phyloP scores from a whole-genome alignment of 176 grass and related monocot genomes.

The Elymus sibiricus region DNA sequence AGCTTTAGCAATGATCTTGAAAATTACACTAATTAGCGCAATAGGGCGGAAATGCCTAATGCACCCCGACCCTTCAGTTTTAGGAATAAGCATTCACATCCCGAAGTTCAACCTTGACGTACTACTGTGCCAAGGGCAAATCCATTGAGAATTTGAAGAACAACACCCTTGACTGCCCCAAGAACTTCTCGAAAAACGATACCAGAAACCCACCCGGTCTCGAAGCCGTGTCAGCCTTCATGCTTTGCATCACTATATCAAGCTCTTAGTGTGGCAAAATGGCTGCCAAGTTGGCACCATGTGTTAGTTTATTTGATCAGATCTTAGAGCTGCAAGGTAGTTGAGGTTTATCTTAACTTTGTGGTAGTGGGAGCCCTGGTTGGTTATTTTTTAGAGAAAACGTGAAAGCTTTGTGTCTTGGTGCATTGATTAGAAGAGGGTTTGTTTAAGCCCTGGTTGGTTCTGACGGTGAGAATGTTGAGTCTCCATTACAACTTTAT shows the following conservation, averaged over 20 bases:
- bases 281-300: neutral
- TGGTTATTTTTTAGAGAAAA: neutral
- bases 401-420: neutral
- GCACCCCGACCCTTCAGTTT: neutral
- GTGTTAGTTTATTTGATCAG: constrained; percentile 15
- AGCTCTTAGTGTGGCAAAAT: neutral
- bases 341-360: neutral
- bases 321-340: neutral
- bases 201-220: neutral
- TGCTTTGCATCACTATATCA: neutral
- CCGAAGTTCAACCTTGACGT: neutral
- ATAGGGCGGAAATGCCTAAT: neutral
- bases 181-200: neutral
- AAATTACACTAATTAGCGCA: neutral
- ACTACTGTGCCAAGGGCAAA: neutral
- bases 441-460: neutral
- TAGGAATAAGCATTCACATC: neutral
- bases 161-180: neutral
- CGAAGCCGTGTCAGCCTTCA: neutral
- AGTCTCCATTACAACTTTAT: neutral
- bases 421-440: neutral
- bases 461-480: neutral
- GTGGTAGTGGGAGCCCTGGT: neutral
- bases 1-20: neutral
- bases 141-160: neutral